These are phyloP conservation scores for Leptodermis oblonga DNA, from an alignment of 257 asterid species.

Conservation along the genomic window DNA sequence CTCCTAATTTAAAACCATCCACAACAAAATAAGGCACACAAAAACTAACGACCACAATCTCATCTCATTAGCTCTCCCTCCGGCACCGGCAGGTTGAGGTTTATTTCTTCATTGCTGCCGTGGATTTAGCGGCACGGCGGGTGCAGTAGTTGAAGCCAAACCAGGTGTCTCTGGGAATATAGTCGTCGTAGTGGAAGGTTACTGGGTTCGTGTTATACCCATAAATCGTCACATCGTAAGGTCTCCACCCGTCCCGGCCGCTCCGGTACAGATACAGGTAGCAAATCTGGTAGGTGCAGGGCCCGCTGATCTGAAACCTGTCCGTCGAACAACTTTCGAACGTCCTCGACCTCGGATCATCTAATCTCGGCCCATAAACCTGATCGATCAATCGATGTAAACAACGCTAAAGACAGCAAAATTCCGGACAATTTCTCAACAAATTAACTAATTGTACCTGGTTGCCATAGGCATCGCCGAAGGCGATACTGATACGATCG, in stretches of 20 bases:
- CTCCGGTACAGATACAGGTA: conserved; percentile 84
- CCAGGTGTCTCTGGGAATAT: conserved; percentile 64
- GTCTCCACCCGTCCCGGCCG: conserved; percentile 91
- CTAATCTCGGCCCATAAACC: conserved; percentile 88
- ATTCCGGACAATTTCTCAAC: neutral
- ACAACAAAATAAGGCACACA: neutral
- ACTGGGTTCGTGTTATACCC: conserved; percentile 52
- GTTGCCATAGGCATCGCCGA: conserved; percentile 97
- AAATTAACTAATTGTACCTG: conserved; percentile 50
- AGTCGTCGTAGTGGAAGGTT: conserved; percentile 58
- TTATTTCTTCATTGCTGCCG: conserved; percentile 17
- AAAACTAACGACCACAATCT: neutral
- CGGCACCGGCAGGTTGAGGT: too few species aligned
- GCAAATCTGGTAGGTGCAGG: conserved; percentile 88
- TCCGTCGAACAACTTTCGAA: conserved; percentile 85
- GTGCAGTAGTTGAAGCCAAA: conserved; percentile 68
- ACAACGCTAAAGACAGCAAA: too few species aligned
- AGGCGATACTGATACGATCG: conserved; percentile 78
- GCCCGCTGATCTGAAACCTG: conserved; percentile 61
- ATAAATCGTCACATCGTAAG: conserved; percentile 56
- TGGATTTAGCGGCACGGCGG: conserved; percentile 1
- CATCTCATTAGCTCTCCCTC: too few species aligned
- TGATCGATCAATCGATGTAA: too few species aligned
- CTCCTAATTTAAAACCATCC: neutral
- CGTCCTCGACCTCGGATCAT: conserved; percentile 57